phyloP scores from a whole-genome alignment of 2,329 filamentous ascomycete species.

The Metarhizium humberi region DNA sequence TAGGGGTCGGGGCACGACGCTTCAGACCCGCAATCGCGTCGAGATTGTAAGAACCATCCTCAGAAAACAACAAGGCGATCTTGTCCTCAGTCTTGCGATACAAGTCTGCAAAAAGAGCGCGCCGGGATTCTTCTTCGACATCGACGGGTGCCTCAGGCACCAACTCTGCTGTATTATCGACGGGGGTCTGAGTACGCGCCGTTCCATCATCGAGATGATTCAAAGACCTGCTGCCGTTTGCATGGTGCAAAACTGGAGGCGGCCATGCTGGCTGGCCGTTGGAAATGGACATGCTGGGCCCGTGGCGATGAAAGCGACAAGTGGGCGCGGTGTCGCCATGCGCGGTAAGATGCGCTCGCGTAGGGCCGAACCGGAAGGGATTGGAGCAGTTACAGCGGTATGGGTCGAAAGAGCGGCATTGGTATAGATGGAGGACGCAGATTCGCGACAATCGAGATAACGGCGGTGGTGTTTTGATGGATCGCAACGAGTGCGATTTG shows the following conservation, averaged over 20 bases:
- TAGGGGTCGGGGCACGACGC: constrained; percentile 27
- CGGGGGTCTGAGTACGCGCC: constrained; percentile 39
- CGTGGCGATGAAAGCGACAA: constrained; percentile 38
- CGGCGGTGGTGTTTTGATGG: constrained; percentile 41
- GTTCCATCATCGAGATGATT: constrained; percentile 53
- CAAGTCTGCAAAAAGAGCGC: constrained; percentile 65
- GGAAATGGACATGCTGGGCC: constrained; percentile 54
- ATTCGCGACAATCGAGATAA: constrained; percentile 32
- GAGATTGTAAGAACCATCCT: constrained; percentile 43
- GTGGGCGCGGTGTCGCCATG: constrained; percentile 45
- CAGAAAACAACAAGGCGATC: constrained; percentile 65
- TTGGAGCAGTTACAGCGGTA: constrained; percentile 38
- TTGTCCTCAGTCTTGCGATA: constrained; percentile 70
- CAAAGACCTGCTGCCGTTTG: constrained; percentile 39
- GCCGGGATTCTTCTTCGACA: constrained; percentile 60
- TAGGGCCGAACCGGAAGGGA: constrained; percentile 38
- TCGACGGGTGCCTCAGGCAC: constrained; percentile 53
- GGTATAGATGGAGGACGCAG: constrained; percentile 36
- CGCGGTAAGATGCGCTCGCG: constrained; percentile 42
- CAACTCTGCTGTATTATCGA: constrained; percentile 39
- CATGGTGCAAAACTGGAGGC: constrained; percentile 42
- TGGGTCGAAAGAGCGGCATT: constrained; percentile 40
- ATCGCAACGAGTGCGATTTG: constrained; percentile 37
- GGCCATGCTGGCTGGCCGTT: constrained; percentile 59
- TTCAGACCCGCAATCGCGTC: constrained; percentile 44